Evolutionary conservation across 1,284 basidiomycete species (phyloP), one percentile per base, ranked within the genome.

Genomic region (Leccinum pseudoinsigne): DNA sequence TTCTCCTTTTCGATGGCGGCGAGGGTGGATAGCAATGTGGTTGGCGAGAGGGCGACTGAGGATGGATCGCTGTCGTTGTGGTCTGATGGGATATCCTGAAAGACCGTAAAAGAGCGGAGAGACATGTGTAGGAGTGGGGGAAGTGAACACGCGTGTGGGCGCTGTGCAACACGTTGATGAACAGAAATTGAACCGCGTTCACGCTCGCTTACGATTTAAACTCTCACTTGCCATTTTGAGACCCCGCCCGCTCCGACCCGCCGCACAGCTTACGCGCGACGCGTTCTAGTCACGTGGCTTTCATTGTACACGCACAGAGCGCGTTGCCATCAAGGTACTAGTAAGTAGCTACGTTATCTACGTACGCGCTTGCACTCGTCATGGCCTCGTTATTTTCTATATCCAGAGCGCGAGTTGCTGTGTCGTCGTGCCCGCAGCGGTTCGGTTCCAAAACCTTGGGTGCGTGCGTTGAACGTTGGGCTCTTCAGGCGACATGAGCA

Each of bases 1-100:
- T 92, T 92, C 76, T 92, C 90, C 79, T 92, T 92, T 78, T 91
- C 88, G 62, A 77, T 74, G 23, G 76, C 70, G 34, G 77, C 76
- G 34, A 78, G 72, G 0, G 78, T 72, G 51, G 75, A 74, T 60
- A 76, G 58, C 2, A 73, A 67, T 64, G 77, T 76, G 65, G 74
- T 58, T 57, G 68, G 56, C 16, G 67, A 60, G 59, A 66, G 50
- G 21, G 63, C 63, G n/a, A 66, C 6, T 34, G 64, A 55, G 55
- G 23, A 67, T 47, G 60, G 59, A 61, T 69, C 66, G 45, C 28
- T 47, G 72, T 69, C 68, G 66, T 72, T 56, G 71, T 63, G 56
- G 55, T 66, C 73, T 59, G 76, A 64, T 23, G 80, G 78, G 42
- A 75, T 67, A 75, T 91, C 89, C 67, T 83, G 82, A 74, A 89